Percentiles rank a stretch among this genome's conserved stretches.
phyloP scores from a whole-genome alignment of 805 yeast genomes.

The Starmerella riodocensis region DNA sequence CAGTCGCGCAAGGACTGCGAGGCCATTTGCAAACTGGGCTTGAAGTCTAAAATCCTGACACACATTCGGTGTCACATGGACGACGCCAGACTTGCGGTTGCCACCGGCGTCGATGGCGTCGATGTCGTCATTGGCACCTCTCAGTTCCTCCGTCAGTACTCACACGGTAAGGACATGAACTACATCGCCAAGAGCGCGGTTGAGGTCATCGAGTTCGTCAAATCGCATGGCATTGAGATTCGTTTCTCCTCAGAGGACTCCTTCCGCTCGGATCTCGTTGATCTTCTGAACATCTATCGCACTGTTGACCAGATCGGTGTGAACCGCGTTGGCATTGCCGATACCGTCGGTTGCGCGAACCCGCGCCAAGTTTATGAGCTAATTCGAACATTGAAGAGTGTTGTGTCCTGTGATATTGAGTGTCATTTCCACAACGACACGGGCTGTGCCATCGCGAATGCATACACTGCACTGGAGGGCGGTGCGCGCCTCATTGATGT shows the following conservation, averaged over 20 bases:
- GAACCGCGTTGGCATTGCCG: constrained; percentile 97
- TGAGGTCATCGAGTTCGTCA: constrained; percentile 94
- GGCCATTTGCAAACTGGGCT: constrained; percentile 93
- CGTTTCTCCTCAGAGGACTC: constrained; percentile 96
- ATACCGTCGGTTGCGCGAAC: constrained; percentile 97
- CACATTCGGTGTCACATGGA: constrained; percentile 99
- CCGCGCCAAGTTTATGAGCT: constrained; percentile 98
- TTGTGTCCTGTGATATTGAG: constrained; percentile 93
- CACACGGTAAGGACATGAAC: constrained; percentile 98
- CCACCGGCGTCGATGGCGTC: constrained; percentile 98
- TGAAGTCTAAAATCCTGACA: constrained; percentile 88
- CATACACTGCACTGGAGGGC: constrained; percentile 94
- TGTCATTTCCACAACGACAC: constrained; percentile 98
- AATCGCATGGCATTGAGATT: constrained; percentile 91
- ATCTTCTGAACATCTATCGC: constrained; percentile 83
- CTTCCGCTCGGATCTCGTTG: constrained; percentile 92
- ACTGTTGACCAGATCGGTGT: constrained; percentile 96
- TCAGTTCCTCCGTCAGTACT: constrained; percentile 81
- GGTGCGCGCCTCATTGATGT: constrained; percentile 94
- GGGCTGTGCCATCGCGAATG: constrained; percentile 97
- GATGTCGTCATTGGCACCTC: constrained; percentile 98
- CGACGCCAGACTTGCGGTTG: constrained; percentile 93
- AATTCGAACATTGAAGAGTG: constrained; percentile 82
- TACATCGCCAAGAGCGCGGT: constrained; percentile 91
- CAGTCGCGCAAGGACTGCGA: constrained; percentile 89